A percentile compares a stretch with the other conserved stretches of the same genome.
Evolutionary conservation across 164 flowering plant genomes (phyloP).

Genomic region (Pachysandra terminalis): DNA sequence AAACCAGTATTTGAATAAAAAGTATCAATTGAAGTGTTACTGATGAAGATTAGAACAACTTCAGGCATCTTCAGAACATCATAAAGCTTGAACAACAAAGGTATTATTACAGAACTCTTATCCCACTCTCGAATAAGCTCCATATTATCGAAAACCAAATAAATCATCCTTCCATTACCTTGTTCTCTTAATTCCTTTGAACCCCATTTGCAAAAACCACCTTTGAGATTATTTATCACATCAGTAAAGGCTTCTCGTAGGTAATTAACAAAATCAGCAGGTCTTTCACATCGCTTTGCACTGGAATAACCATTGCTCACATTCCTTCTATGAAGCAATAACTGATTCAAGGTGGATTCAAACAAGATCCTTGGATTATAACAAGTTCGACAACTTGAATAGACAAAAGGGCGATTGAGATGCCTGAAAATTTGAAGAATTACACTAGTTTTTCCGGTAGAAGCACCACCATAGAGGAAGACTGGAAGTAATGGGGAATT

Average conservation of each 20-base stretch:
- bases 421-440: slow-evolving; percentile 64
- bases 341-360: slow-evolving; percentile 73
- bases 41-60: slow-evolving; percentile 75
- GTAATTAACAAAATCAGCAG: slow-evolving; percentile 73
- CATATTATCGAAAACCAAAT: slow-evolving; percentile 75
- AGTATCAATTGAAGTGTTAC: slow-evolving; percentile 65
- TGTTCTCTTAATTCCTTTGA: slow-evolving; percentile 26
- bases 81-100: slow-evolving; percentile 63
- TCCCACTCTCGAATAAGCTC: slow-evolving; percentile 87
- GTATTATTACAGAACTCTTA: slow-evolving; percentile 53
- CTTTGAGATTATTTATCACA: slow-evolving; percentile 40
- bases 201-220: slow-evolving; percentile 24
- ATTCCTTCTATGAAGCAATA: slow-evolving; percentile 58
- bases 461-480: slow-evolving; percentile 69
- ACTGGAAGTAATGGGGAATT: slow-evolving; percentile 72
- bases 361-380: slow-evolving; percentile 75
- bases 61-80: slow-evolving; percentile 71
- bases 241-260: slow-evolving; percentile 60
- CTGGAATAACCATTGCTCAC: slow-evolving; percentile 58
- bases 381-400: slow-evolving; percentile 75
- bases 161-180: slow-evolving; percentile 63
- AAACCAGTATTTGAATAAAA: slow-evolving; percentile 59
- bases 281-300: slow-evolving; percentile 76
- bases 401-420: slow-evolving; percentile 80
- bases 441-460: slow-evolving; percentile 80